Evolutionary conservation across 2,329 filamentous ascomycete species (phyloP), one percentile per base, ranked within the genome.

Genomic region (Apiospora hydei): DNA sequence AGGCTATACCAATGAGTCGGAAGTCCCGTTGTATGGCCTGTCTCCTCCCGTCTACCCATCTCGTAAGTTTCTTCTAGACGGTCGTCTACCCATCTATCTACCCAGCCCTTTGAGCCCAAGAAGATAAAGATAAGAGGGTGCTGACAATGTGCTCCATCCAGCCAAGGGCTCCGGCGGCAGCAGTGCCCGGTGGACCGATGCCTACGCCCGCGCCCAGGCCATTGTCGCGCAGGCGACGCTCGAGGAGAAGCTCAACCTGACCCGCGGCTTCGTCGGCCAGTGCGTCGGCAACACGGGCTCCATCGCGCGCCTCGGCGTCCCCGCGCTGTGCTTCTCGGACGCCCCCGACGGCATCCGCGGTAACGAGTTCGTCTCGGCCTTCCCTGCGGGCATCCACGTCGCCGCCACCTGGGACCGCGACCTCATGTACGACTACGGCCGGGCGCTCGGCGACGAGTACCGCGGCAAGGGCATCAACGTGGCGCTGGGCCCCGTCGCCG

Each of bases 151-250:
- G 86, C 86, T n/a, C 77, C 83, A 4, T 49, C 46, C 21, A 44
- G 83, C 91, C 84, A 86, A 81, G 75, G 92, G 92, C 21, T 82
- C 86, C 4, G 92, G 91, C 11, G 83, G 88, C 61, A 69, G 18
- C n/a, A 69, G 46, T 24, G 26, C 46, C 34, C 46, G 47, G 14
- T 96, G 94, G 94, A 85, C 85, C 2, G 85, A 87, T 26, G 90
- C 93, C 5, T 91, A 93, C 76, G 81, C 83, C 26, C 93, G 91
- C 78, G 94, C 94, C 0, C 85, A 87, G 72, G 85, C 86, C 1
- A 90, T 96, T 75, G 93, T 97, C 16, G 87, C 86, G 18, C 87
- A 92, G 77, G 87, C 96, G 83, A 95, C 93, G 0, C 83, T 95
- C 69, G 85, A 90, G 26, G 94, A 97, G 81, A 96, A 96, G 83